Conservation (phyloP, 225 moss, liverwort and hornwort species). For the Marchantia paleacea region DNA sequence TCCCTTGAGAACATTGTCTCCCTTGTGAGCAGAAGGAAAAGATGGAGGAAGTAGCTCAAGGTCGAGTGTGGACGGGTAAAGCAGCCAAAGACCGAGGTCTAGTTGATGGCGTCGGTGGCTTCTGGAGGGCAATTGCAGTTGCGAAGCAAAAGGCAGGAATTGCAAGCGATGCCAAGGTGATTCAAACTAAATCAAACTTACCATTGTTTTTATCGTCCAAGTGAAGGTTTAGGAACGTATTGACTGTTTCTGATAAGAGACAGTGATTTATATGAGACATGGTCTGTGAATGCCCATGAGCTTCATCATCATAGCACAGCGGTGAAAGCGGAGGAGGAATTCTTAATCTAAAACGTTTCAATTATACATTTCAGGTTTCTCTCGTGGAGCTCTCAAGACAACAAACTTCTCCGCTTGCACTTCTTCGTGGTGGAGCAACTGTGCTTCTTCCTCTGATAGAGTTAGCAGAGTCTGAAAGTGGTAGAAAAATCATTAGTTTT, state of each 20-base stretch:
- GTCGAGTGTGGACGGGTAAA: conserved; percentile 98
- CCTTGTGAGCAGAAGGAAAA: conserved; percentile 54
- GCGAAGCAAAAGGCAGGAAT: conserved; percentile 95
- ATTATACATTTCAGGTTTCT: conserved; percentile 53
- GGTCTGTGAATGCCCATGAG: background rate
- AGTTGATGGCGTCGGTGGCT: conserved; percentile 83
- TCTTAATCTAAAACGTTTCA: background rate
- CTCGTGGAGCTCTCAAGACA: conserved; percentile 76
- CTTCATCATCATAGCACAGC: background rate
- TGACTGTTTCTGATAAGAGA: background rate
- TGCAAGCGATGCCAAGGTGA: conserved; percentile 61
- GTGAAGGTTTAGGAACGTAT: background rate
- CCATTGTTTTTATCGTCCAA: background rate
- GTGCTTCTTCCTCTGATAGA: conserved; percentile 44
- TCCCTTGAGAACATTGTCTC: background rate
- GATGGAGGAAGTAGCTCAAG: conserved; percentile 97
- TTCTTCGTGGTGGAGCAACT: conserved; percentile 68
- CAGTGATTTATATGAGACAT: background rate
- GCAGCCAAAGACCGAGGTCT: conserved; percentile 73
- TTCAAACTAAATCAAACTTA: background rate
- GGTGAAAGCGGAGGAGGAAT: background rate
- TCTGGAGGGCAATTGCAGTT: conserved; percentile 82
- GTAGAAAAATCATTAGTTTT: conserved; percentile 51
- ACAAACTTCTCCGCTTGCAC: conserved; percentile 57
- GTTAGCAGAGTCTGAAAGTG: conserved; percentile 54